Percentiles rank a stretch among this genome's conserved stretches.
These are phyloP conservation scores for Fraxinus ornus DNA, from an alignment of 305 asterid genomes.

Conservation along the genomic window DNA sequence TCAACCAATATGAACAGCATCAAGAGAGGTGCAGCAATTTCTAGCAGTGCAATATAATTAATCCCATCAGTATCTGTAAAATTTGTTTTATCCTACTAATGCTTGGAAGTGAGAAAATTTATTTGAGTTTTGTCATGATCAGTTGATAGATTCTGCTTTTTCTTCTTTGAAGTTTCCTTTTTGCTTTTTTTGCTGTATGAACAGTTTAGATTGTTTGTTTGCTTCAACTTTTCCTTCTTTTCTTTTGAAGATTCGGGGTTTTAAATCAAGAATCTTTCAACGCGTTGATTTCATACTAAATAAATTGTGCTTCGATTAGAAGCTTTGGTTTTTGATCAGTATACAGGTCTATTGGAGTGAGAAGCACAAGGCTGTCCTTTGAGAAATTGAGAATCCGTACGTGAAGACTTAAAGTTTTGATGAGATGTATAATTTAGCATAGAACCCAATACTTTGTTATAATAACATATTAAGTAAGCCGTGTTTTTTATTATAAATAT, in stretches of 20 bases:
- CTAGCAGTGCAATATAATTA: slow-evolving; percentile 27
- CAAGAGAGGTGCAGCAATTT: slow-evolving; percentile 44
- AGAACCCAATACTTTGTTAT: not conserved
- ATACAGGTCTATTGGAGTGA: not conserved
- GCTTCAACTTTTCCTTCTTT: slow-evolving; percentile 14
- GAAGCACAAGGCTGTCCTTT: not conserved
- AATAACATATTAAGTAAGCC: too few relatives aligned
- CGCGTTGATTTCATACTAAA: not conserved
- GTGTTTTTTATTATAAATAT: too few relatives aligned
- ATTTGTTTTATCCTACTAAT: not conserved
- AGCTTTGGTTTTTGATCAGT: not conserved
- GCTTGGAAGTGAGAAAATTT: not conserved
- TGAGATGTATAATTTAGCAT: not conserved
- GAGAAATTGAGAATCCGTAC: not conserved
- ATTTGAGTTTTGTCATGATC: slow-evolving; percentile 27
- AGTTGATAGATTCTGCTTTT: slow-evolving; percentile 33
- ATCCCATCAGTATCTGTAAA: not conserved
- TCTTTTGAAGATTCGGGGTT: not conserved
- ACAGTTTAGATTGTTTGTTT: slow-evolving; percentile 34
- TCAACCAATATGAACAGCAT: slow-evolving; percentile 62
- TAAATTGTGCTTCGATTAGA: not conserved
- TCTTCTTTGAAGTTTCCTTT: slow-evolving; percentile 20
- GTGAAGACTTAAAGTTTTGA: not conserved
- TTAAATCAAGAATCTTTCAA: not conserved
- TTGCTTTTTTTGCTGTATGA: slow-evolving; percentile 27